Percentiles rank a stretch among this genome's conserved stretches.
Evolutionary conservation across 306 rosid species (phyloP).

Genomic region (Citrullus amarus): DNA sequence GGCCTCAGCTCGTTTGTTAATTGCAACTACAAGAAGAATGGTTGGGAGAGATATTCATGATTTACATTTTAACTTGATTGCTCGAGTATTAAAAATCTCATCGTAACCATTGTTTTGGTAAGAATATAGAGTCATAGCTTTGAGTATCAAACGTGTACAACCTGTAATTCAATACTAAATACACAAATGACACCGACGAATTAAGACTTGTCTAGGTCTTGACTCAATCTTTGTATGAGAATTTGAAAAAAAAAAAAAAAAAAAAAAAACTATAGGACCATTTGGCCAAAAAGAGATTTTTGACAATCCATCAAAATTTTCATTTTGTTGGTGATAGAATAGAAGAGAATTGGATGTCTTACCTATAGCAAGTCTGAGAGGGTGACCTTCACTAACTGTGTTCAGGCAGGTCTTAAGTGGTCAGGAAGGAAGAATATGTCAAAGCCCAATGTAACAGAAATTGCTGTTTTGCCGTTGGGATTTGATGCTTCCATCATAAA

Average conservation of each 20-base stretch:
- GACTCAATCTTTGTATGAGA: neutral
- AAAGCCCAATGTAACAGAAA: neutral
- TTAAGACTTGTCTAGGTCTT: neutral
- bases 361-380: neutral
- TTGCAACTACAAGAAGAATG: neutral
- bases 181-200: neutral
- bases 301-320: neutral
- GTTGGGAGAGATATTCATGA: neutral
- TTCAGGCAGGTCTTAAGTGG: neutral
- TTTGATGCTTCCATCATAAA: slow-evolving; percentile 25
- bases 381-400: neutral
- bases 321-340: neutral
- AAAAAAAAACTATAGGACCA: neutral
- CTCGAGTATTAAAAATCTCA: neutral
- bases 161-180: neutral
- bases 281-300: neutral
- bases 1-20: neutral
- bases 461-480: slow-evolving; percentile 6
- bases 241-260: neutral
- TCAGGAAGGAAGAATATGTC: neutral
- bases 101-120: neutral
- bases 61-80: neutral
- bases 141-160: neutral
- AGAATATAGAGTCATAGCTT: neutral
- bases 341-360: neutral